Percentiles rank a stretch among this genome's conserved stretches.
Evolutionary conservation across 257 asterid genomes (phyloP).

Genomic region (Solanum chilense): DNA sequence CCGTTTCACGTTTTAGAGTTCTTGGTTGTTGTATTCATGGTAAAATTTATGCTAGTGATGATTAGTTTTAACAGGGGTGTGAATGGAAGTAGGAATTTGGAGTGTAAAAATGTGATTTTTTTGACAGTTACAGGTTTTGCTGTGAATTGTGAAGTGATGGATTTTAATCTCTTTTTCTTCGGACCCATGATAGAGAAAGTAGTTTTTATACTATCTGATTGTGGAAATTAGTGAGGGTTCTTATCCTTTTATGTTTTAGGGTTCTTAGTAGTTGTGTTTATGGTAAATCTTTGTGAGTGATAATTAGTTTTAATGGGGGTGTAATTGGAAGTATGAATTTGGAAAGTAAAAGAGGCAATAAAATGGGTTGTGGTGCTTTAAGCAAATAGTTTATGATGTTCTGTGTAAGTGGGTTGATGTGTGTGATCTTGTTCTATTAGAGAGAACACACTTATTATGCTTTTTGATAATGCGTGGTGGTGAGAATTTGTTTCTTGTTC

Average conservation of each 20-base stretch:
- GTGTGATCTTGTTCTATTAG: neutral
- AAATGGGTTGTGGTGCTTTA: neutral
- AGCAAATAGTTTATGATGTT: neutral
- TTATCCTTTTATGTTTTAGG: neutral
- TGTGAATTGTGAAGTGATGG: neutral
- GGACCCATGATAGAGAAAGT: neutral
- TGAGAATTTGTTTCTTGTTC: neutral
- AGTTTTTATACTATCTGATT: neutral
- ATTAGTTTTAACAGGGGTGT: neutral
- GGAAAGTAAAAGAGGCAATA: neutral
- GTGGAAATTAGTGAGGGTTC: neutral
- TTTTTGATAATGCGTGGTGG: neutral
- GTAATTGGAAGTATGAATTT: neutral
- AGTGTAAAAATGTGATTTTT: too few species aligned
- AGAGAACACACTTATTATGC: neutral
- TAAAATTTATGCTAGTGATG: neutral
- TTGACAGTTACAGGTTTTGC: neutral
- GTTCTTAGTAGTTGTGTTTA: neutral
- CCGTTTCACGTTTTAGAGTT: neutral
- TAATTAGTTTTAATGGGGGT: neutral
- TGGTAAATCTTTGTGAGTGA: neutral
- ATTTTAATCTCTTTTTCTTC: too few species aligned
- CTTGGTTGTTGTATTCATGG: neutral
- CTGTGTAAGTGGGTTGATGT: neutral
- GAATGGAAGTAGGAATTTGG: neutral